These are phyloP conservation scores for Leccinum ponderosum DNA, from an alignment of 1,284 basidiomycete genomes.

Conservation along the genomic window DNA sequence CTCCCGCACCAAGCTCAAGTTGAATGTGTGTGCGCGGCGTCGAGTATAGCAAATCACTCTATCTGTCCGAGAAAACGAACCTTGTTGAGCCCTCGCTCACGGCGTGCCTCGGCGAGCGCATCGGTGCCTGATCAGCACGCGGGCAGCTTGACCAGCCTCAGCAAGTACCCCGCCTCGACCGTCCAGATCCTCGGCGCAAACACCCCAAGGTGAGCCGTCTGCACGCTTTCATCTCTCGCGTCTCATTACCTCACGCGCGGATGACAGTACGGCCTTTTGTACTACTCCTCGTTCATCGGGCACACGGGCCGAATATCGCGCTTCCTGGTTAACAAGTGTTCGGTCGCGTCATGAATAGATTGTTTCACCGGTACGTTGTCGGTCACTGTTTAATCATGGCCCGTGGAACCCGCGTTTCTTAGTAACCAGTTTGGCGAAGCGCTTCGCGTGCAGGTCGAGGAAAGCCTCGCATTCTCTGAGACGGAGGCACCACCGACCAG, in stretches of 20 bases:
- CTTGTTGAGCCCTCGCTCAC: too few relatives aligned
- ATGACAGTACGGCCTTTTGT: constrained; percentile 86
- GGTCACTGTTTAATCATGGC: neutral
- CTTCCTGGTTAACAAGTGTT: constrained; percentile 99
- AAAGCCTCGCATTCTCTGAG: constrained; percentile 95
- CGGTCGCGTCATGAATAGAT: constrained; percentile 97
- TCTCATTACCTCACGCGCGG: neutral
- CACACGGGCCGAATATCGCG: constrained; percentile 98
- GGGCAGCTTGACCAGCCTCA: too few relatives aligned
- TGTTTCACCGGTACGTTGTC: constrained; percentile 79
- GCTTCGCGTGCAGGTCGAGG: constrained; percentile 92
- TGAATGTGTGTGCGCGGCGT: constrained; percentile 69
- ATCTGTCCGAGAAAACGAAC: too few relatives aligned
- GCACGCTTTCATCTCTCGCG: neutral
- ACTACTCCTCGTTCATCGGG: constrained; percentile 95
- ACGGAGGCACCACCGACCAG: constrained; percentile 81
- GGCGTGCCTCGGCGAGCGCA: too few relatives aligned
- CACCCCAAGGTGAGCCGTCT: too few relatives aligned
- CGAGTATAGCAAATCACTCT: too few relatives aligned
- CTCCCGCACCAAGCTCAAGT: constrained; percentile 98
- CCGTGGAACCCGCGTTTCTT: neutral
- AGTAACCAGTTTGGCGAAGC: constrained; percentile 93
- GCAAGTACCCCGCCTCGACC: too few relatives aligned
- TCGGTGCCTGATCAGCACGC: too few relatives aligned
- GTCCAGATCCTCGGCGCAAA: too few relatives aligned